Percentiles rank a stretch among this genome's conserved stretches.
Conservation (phyloP, 148 eudicot genomes). For the Rhododendron ferrugineum region DNA sequence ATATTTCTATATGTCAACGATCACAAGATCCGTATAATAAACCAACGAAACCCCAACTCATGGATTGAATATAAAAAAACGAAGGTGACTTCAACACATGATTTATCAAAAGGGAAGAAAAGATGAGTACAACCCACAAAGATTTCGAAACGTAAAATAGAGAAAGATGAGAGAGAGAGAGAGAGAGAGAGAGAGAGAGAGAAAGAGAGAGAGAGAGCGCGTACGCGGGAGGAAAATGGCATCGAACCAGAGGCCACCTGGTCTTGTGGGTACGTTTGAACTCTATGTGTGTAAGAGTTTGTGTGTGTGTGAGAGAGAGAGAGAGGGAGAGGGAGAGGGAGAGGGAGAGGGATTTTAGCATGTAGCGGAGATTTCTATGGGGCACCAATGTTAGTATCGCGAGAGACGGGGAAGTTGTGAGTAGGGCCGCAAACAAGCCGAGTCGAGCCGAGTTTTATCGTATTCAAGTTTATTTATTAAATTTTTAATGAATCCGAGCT, state of each 20-base stretch:
- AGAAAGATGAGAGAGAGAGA: neutral
- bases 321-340: neutral
- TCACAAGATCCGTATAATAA: neutral
- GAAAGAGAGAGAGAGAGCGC: neutral
- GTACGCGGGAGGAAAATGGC: neutral
- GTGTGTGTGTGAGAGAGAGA: neutral
- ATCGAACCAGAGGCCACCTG: neutral
- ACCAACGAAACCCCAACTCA: neutral
- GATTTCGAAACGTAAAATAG: neutral
- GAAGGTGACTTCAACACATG: neutral
- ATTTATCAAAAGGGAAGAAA: neutral
- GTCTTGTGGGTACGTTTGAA: neutral
- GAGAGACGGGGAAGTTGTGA: neutral
- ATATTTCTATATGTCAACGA: neutral
- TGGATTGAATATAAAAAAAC: neutral
- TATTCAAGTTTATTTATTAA: too few species aligned
- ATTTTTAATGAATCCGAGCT: too few species aligned
- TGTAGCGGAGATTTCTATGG: neutral
- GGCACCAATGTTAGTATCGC: neutral
- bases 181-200: neutral
- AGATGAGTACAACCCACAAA: neutral
- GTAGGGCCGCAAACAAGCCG: too few species aligned
- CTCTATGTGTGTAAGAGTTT: neutral
- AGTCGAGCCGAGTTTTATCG: too few species aligned
- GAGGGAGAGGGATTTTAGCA: neutral